Evolutionary conservation across 345 rosid species (phyloP), one percentile per base, ranked within the genome.

Genomic region (Anastatica hierochuntica): DNA sequence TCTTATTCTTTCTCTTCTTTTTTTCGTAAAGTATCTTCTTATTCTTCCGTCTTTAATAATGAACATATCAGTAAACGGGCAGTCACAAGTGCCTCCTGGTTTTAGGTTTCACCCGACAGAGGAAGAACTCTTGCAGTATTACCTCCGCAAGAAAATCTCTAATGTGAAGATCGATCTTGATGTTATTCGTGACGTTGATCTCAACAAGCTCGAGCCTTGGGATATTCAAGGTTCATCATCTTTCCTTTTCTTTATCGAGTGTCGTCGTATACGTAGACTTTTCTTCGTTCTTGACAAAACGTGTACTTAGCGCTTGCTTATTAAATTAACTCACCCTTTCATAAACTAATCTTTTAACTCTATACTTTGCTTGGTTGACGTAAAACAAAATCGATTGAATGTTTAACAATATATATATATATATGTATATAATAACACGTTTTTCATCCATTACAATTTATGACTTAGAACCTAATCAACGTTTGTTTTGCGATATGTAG

Each of bases 171-270:
- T 85, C 60, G 89, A 21, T 21, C 73, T 85, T 3, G 89, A 85
- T 56, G 89, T 82, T 23, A 82, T 85, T 62, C 81, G 83, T 2
- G 90, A 82, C 39, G 84, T 85, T 36, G 95, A 85, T 79, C 90
- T 85, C 26, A 85, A 85, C 51, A 85, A 82, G 77, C 87, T 85
- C 41, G 95, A 85, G 74, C 95, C 95, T n/a, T 85, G 95, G 95
- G 95, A 85, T 67, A 85, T 85, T 38, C 85, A 76, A 86, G 95
- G 94, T 33, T n/a, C 8, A 20, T 38, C 38, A 14, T 54, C n/a
- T 18, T 47, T 9, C 21, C 20, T 16, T 16, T 16, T 43, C 0
- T 5, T 31, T 53, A 45, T 15, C n/a, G 27, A 54, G n/a, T n/a
- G n/a, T n/a, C n/a, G n/a, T 15, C 10, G 20, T 24, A 23, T 6